Base-by-base conservation (phyloP, 768 basidiomycete species). In the Rhodotorula toruloides region DNA sequence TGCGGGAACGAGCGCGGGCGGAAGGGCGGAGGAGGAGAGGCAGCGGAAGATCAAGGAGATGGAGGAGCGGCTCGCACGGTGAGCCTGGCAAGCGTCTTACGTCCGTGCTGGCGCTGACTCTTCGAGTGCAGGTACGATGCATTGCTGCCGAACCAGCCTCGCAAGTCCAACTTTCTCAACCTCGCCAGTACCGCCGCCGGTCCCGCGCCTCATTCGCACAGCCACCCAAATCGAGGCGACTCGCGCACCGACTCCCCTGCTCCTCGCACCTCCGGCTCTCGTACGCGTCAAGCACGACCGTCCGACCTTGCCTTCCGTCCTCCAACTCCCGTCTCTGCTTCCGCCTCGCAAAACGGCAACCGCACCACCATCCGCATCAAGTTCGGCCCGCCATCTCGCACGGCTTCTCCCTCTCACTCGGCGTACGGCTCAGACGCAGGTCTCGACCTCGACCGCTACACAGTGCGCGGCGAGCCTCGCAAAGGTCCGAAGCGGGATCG, bases 141-240 rank as follows among this genome's bases (percentile, higher is more conserved):
- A 2, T 60, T 71, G 40, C 59, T 71, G 17, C 70, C 70, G 17
- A 71, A 67, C n/a, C 70, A 71, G 47, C 70, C 70, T 11, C 58
- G 70, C 48, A 71, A 71, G 53, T 71, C 70, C 44, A 61, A 61
- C 52, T 61, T 67, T 17, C 63, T 71, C 59, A 62, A 55, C 59
- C 46, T 67, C 32, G 49, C 53, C 29, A 19, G 17, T 21, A 31
- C 54, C 40, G 39, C 31, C 11, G 54, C 61, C 58, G 2, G 16
- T 22, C 47, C 16, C 25, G 22, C 54, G 55, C 32, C 40, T 32
- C 43, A 44, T 46, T 25, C 50, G 31, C 40, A 40, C 54, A 7
- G n/a, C n/a, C n/a, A n/a, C n/a, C n/a, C n/a, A n/a, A n/a, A n/a
- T n/a, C n/a, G n/a, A n/a, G 37, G 50, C 34, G 37, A 39, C 58